phyloP scores from a whole-genome alignment of 1,284 basidiomycete genomes.

The Trichosporon asahii region DNA sequence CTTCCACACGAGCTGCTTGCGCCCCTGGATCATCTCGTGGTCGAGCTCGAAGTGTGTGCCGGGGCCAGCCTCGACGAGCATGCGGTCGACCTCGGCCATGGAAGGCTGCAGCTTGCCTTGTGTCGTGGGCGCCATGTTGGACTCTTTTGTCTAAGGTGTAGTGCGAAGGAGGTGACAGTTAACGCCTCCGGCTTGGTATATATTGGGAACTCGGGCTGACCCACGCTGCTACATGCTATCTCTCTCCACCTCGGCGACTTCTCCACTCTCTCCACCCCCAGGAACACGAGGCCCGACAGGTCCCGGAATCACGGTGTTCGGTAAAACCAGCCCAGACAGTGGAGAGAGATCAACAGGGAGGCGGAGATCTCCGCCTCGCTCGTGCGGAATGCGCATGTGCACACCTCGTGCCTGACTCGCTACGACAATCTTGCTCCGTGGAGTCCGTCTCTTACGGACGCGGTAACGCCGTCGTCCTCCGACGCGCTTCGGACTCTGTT shows the following conservation, averaged over 20 bases:
- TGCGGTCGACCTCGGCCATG: conserved; percentile 2
- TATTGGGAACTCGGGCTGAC: not conserved
- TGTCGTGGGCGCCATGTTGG: not conserved
- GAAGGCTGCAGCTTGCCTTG: not conserved
- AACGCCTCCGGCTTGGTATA: not conserved
- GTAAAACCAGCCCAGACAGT: not conserved
- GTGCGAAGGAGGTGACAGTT: not conserved
- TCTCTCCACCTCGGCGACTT: not conserved
- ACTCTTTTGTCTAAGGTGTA: not conserved
- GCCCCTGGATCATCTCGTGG: conserved; percentile 15
- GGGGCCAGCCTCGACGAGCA: conserved; percentile 16
- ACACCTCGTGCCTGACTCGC: not conserved
- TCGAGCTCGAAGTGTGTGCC: conserved; percentile 20
- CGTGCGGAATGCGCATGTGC: too few species aligned
- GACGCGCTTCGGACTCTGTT: too few species aligned
- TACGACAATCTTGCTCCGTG: not conserved
- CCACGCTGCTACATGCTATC: not conserved
- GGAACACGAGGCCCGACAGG: too few species aligned
- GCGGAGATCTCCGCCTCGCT: not conserved
- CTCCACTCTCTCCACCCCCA: not conserved
- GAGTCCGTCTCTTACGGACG: not conserved
- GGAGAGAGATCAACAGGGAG: too few species aligned
- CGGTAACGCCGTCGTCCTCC: not conserved
- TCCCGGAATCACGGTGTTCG: not conserved
- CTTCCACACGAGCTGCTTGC: conserved; percentile 18